These are phyloP conservation scores for Taiwanofungus camphoratus DNA, from an alignment of 1,284 basidiomycete species.

Conservation along the genomic window DNA sequence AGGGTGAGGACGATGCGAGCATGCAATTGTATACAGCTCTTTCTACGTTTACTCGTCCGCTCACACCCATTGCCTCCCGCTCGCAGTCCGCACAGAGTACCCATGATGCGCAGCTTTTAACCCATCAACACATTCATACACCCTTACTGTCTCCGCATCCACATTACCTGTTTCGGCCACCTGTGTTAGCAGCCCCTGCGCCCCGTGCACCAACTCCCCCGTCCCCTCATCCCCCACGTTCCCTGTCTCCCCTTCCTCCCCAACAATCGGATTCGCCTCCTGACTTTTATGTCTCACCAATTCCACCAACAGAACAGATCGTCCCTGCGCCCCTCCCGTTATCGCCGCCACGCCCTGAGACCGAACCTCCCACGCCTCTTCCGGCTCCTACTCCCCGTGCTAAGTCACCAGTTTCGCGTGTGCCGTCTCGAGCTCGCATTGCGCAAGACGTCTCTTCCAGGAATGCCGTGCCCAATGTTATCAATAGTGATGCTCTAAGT, in stretches of 20 bases:
- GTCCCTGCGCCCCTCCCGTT: no score
- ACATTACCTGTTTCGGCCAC: no score
- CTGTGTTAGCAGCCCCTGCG: no score
- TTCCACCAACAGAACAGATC: no score
- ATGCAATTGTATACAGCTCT: constrained; percentile 1
- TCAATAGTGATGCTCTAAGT: background rate
- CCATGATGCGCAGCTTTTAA: no score
- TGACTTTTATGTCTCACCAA: no score
- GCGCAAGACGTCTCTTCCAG: background rate
- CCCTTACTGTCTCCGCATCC: background rate
- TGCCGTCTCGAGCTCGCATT: constrained; percentile 3
- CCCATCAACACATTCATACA: background rate
- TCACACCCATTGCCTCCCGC: constrained; percentile 7
- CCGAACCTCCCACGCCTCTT: no score
- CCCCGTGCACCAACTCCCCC: constrained; percentile 10
- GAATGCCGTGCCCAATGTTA: constrained; percentile 7
- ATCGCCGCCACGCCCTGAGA: no score
- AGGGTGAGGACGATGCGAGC: constrained; percentile 5
- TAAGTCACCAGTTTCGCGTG: constrained; percentile 11
- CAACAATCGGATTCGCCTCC: no score
- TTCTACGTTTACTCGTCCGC: constrained; percentile 4
- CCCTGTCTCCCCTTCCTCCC: no score
- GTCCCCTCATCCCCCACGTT: constrained; percentile 11
- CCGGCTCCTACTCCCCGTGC: no score
- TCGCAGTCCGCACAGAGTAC: constrained; percentile 3